Base-by-base conservation (phyloP, 768 basidiomycete species). In the Collybia mongolica region DNA sequence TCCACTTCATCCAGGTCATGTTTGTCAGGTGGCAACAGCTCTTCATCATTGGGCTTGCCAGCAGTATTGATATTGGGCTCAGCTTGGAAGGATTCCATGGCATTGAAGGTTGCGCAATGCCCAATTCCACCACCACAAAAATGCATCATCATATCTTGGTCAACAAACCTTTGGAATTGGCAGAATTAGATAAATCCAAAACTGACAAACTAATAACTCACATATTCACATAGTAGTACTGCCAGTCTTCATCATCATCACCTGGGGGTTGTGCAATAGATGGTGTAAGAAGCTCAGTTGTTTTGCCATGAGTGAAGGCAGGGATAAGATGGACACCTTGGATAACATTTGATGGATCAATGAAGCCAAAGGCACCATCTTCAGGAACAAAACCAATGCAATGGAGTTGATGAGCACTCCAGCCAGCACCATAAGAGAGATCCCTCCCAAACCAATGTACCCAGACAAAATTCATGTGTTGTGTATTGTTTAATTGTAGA, bases 261-360 rank as follows among this genome's bases (percentile, higher is more conserved):
- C 40, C n/a, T 22, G 1, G 40, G 12, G n/a, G 2, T 11, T 24
- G 8, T 41, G 19, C 40, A 2, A 8, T 19, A 5, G 40, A 19
- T 41, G 43, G 43, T 29, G 17, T 29, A 44, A 44, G 43, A n/a
- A 44, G 23, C 35, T 29, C 43, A 28, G 18, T 18, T 26, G 43
- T 44, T 18, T 29, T 44, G 9, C 43, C 43, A 44, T 28, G 9
- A 9, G 43, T 28, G 29, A 43, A 43, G 5, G 23, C 42, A 43
- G 42, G 42, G 20, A 43, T 43, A 28, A 43, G 40, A 17, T 41
- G 76, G 0, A 59, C 55, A 0, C 57, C 68, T 0, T 70, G 52
- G 15, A 80, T 64, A 3, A 80, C 60, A 0, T 62, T 54, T 6
- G 54, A 41, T 0, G 77, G 77, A 52, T 80, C 63, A 0, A 80